Base-by-base conservation (phyloP, 352 stramenopile genomes). In the Phytophthora quininea region DNA sequence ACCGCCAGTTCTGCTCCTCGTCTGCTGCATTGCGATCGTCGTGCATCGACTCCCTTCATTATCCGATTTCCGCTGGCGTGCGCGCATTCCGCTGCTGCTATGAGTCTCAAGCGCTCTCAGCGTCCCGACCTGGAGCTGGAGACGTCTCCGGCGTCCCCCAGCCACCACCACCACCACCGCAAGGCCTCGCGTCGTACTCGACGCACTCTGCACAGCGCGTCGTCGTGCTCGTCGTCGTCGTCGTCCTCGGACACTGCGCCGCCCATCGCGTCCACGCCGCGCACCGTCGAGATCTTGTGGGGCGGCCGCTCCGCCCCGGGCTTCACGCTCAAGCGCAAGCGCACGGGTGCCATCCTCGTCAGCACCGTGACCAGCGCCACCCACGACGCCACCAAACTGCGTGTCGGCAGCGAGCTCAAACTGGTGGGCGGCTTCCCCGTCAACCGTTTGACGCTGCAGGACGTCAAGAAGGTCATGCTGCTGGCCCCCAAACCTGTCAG, bases 391-490 rank as follows among this genome's bases (percentile, higher is more conserved):
- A 68, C 71, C n/a, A 77, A 71, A 31, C 57, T 93, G 29, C 74
- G 79, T 15, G 67, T 90, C 11, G 85, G 85, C 56, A 93, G 84
- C 59, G 78, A 90, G 62, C 74, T 93, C 27, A 88, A 84, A 66
- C 84, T 92, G 52, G 84, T 93, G 10, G 80, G 83, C 30, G 85
- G 85, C 19, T 92, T 93, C 64, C 84, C 85, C 2, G 81, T 93
- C 12, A 75, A 83, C 65, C 80, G 84, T 15, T 73, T 93, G 43
- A 92, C 81, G 46, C 73, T 91, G 8, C 59, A 71, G 38, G 85
- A 90, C 54, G 80, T 93, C 15, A 93, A 93, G 71, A 90, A 91
- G 63, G 74, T 93, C 49, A 91, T 93, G 81, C 71, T 91, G 14
- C 57, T 76, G 58, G 84, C 84, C 4, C 82, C 83, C 31, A 91